Conservation (phyloP, 768 basidiomycete genomes). For the Termitomyces sp. region DNA sequence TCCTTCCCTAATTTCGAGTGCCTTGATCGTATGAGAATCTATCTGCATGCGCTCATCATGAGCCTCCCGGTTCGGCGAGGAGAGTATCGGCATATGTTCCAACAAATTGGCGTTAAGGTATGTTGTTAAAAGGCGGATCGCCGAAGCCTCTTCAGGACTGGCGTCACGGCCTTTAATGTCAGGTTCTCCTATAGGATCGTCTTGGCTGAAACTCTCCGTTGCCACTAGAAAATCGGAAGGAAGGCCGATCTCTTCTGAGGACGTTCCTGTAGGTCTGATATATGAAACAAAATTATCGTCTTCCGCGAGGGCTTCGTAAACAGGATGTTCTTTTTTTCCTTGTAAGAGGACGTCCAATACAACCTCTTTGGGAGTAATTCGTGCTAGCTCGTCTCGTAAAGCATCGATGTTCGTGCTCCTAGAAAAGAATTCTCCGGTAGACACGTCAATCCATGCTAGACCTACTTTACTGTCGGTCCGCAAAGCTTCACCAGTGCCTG, state of each 20-base stretch:
- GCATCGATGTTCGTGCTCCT: slow-evolving; percentile 48
- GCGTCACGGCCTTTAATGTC: slow-evolving; percentile 14
- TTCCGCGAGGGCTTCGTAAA: slow-evolving; percentile 46
- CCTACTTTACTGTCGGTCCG: slow-evolving; percentile 35
- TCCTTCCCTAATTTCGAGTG: slow-evolving; percentile 79
- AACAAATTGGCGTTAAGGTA: slow-evolving; percentile 67
- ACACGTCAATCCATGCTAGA: slow-evolving; percentile 92
- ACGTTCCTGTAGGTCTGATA: slow-evolving; percentile 16
- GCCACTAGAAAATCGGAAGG: not conserved
- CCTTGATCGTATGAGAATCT: slow-evolving; percentile 82
- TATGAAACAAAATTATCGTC: slow-evolving; percentile 55
- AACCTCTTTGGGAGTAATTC: slow-evolving; percentile 79
- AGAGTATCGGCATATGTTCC: slow-evolving; percentile 71
- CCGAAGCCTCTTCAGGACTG: slow-evolving; percentile 40
- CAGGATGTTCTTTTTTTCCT: slow-evolving; percentile 33
- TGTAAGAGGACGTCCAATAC: slow-evolving; percentile 51
- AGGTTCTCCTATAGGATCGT: not conserved
- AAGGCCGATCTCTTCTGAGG: not conserved
- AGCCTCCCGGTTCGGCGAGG: slow-evolving; percentile 52
- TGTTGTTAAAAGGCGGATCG: slow-evolving; percentile 56
- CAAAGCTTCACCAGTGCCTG: slow-evolving; percentile 6
- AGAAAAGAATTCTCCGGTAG: slow-evolving; percentile 90
- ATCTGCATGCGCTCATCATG: slow-evolving; percentile 72
- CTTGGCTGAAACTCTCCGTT: not conserved
- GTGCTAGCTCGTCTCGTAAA: slow-evolving; percentile 76